Base-by-base conservation (phyloP, 1,284 basidiomycete species). In the Cryptococcus sp. region DNA sequence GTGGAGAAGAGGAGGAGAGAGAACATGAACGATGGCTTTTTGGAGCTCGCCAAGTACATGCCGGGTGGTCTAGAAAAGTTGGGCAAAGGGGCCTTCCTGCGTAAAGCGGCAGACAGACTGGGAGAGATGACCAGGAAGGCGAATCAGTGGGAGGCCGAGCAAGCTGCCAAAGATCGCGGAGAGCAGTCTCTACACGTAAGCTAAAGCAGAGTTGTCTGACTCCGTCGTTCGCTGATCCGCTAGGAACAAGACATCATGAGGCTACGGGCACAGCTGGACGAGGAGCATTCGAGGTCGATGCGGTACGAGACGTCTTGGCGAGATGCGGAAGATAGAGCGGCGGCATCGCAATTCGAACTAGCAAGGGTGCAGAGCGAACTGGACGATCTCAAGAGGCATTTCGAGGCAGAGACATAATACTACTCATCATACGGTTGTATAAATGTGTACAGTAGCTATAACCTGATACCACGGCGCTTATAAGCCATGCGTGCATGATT, bases 21-120 rank as follows among this genome's bases (percentile, higher is more conserved):
- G 18, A 92, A 91, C 62, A 97, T 97, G 75, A 94, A 94, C 70
- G 87, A 93, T 53, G 92, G 92, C 0, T 95, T 97, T 75, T 90
- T 86, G 67, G 86, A 91, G 66, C 82, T 97, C 22, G 85, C 87
- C 1, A 80, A 84, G 7, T 89, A 93, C 60, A 85, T 95, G 2
- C 92, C 92, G 6, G 86, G 83, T 56, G 86, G 84, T 2, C 47
- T 45, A 23, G 64, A 65, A 19, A 68, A 68, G 52, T 47, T 62
- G 23, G 67, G 68, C 36, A 72, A 72, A 51, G 62, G 66, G 2
- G 48, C 50, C 9, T 46, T 68, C 2, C 58, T 72, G 4, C 57
- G 57, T 31, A 52, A 57, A 18, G 69, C 69, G 0, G 62, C 59
- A 11, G 50, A 59, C n/a, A 59, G 66, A 43, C 52, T 72, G 18